Conservation (phyloP, 306 rosid genomes). For the Rosa rugosa region DNA sequence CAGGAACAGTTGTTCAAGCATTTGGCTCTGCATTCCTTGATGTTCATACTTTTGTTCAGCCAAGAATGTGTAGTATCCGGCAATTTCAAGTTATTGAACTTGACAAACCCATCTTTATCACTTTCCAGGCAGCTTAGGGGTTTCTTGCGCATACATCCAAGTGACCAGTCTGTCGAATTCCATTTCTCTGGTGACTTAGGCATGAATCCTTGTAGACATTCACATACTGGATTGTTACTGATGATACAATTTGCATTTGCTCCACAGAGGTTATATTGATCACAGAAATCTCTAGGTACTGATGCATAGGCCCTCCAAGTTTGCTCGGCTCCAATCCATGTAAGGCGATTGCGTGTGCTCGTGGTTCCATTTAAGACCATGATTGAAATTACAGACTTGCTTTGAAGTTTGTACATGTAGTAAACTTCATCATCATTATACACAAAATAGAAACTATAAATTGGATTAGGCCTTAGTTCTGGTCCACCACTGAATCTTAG, state of each 20-base stretch:
- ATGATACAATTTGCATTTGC: slow-evolving; percentile 41
- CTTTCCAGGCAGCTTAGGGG: slow-evolving; percentile 36
- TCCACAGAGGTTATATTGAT: slow-evolving; percentile 45
- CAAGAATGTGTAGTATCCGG: slow-evolving; percentile 51
- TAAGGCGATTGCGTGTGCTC: slow-evolving; percentile 21
- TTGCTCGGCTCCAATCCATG: slow-evolving; percentile 40
- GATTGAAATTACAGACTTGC: slow-evolving; percentile 37
- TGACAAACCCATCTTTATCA: slow-evolving; percentile 35
- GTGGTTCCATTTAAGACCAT: slow-evolving; percentile 43
- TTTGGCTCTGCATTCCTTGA: slow-evolving; percentile 39
- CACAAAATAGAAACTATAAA: slow-evolving; percentile 33
- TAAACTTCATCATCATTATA: slow-evolving; percentile 39
- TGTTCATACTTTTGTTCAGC: slow-evolving; percentile 40
- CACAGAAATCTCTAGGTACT: slow-evolving; percentile 46
- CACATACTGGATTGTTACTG: slow-evolving; percentile 40
- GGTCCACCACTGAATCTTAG: slow-evolving; percentile 39
- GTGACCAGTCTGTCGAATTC: slow-evolving; percentile 47
- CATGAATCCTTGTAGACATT: slow-evolving; percentile 46
- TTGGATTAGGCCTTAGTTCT: slow-evolving; percentile 19
- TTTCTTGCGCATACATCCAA: slow-evolving; percentile 42
- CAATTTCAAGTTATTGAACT: slow-evolving; percentile 32
- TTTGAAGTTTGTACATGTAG: slow-evolving; percentile 39
- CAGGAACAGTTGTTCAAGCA: slow-evolving; percentile 62
- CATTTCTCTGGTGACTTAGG: slow-evolving; percentile 43
- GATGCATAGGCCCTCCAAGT: slow-evolving; percentile 37